Evolutionary conservation across 1,139 yeast genomes (phyloP), one percentile per base, ranked within the genome.

Genomic region (Barnettozyma hawaiiensis): DNA sequence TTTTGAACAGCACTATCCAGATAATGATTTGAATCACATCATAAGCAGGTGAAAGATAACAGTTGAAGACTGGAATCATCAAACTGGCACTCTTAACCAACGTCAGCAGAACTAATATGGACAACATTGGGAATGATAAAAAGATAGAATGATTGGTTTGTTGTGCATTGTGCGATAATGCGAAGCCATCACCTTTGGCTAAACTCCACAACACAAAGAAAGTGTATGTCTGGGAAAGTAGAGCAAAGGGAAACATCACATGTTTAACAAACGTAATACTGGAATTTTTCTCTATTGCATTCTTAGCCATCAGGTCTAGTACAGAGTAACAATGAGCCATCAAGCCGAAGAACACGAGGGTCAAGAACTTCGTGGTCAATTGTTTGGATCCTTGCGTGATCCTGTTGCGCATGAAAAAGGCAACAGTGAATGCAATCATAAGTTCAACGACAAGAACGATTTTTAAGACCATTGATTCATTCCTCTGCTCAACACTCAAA

Each of bases 401-500:
- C 18, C 9, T 16, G n/a, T 31, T 16, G 12, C 33, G 19, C 3
- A 31, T 12, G 2, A 14, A n/a, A 10, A 31, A 31, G 8, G 14
- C 7, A 31, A 31, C n/a, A 31, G 14, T 14, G 3, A 27, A 18
- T 4, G 29, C 9, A 14, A 27, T 7, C 4, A 22, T 18, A 5
- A 31, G 23, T 14, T 36, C 40, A 16, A 29, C 7, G 3, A 28
- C 8, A 4, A 22, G 9, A 3, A 41, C 18, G 2, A 32, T 1
- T 8, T 6, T 5, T 3, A 33, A 33, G 7, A 21, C 28, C 16
- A n/a, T 10, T 11, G 24, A 27, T 5, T 29, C 24, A 19, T 37
- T 40, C 16, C 33, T 33, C 20, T 43, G 40, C 4, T 7, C 7
- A 20, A 40, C 31, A 14, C 32, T 29, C 18, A 34, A 19, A 22